Conservation (phyloP, 192 early-diverging fungal genomes). For the Obelidium mucronatum region DNA sequence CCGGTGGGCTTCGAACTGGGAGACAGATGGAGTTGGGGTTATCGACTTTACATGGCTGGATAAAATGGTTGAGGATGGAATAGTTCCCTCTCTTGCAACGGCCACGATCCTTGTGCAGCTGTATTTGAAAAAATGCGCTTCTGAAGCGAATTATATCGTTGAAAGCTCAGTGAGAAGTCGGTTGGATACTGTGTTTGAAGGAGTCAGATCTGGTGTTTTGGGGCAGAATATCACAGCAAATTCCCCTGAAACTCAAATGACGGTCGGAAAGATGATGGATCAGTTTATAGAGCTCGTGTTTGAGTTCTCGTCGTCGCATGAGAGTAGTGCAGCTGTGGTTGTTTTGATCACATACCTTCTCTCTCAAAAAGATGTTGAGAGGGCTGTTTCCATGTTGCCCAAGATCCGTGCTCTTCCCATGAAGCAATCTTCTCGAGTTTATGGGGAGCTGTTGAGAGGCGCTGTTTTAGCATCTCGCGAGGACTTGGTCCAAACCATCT, state of each 20-base stretch:
- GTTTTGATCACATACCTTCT: background rate
- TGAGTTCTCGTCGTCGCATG: too few species aligned
- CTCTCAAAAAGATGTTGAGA: background rate
- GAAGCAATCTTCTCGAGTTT: conserved; percentile 1
- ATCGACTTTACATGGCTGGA: background rate
- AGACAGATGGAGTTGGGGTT: background rate
- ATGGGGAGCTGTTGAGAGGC: conserved; percentile 6
- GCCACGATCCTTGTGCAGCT: conserved; percentile 5
- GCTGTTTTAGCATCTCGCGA: background rate
- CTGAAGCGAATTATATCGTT: background rate
- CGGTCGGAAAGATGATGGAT: too few species aligned
- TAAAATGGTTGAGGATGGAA: background rate
- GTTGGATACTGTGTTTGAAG: conserved; percentile 3
- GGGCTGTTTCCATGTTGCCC: background rate
- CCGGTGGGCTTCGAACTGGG: background rate
- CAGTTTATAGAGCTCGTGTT: too few species aligned
- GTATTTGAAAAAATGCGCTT: background rate
- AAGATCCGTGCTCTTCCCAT: background rate
- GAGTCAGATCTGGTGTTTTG: background rate
- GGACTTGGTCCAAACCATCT: background rate
- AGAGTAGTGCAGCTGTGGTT: conserved; percentile 4
- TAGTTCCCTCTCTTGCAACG: conserved; percentile 4
- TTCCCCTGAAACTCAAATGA: too few species aligned
- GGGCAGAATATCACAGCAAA: background rate
- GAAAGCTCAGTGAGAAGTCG: background rate